A percentile compares a stretch with the other conserved stretches of the same genome.
phyloP scores from a whole-genome alignment of 192 early-diverging fungal genomes.

The Podochytrium sp. region DNA sequence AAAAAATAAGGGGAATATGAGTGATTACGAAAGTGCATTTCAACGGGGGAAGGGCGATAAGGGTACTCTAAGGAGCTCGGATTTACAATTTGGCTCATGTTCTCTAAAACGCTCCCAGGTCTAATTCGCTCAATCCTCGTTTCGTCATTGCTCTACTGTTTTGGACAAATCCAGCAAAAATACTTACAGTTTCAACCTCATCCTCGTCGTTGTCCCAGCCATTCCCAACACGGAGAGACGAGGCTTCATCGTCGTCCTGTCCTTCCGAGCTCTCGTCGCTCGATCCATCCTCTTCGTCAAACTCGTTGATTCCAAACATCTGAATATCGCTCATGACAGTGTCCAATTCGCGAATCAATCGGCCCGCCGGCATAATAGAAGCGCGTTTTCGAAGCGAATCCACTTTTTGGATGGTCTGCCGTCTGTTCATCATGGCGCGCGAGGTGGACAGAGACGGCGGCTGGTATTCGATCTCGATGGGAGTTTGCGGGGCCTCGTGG shows the following conservation, averaged over 20 bases:
- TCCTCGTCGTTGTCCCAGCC: not conserved
- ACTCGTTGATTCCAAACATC: not conserved
- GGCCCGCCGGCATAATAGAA: not conserved
- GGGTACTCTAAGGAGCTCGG: no score
- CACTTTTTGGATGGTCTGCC: constrained; percentile 6
- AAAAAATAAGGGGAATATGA: no score
- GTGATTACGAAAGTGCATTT: no score
- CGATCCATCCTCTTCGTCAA: not conserved
- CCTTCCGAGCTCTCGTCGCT: not conserved
- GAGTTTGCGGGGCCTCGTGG: not conserved
- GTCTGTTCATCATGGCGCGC: not conserved
- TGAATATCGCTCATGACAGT: constrained; percentile 14
- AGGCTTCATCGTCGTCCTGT: not conserved
- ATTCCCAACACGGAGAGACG: not conserved
- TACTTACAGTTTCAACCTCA: not conserved
- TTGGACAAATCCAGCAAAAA: no score
- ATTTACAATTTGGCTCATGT: no score
- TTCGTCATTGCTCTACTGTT: no score
- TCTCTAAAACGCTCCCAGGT: no score
- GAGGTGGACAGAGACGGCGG: not conserved
- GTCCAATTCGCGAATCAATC: constrained; percentile 10
- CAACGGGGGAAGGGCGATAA: no score
- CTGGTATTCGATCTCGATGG: not conserved
- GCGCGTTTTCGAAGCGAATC: constrained; percentile 12
- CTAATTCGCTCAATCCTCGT: no score